A percentile compares a stretch with the other conserved stretches of the same genome.
Evolutionary conservation across 345 rosid genomes (phyloP).

Genomic region (Mercurialis annua): DNA sequence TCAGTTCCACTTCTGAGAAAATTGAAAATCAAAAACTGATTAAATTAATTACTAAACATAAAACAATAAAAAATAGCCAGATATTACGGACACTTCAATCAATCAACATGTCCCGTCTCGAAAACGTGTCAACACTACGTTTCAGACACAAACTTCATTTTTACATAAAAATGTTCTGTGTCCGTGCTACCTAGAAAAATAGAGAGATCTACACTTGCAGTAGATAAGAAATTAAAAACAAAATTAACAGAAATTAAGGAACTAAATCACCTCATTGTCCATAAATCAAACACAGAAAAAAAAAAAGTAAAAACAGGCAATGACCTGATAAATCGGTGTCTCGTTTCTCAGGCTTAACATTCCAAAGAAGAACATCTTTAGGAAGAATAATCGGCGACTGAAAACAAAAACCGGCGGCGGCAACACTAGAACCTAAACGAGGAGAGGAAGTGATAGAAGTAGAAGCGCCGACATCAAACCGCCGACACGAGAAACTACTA

Average conservation of each 20-base stretch:
- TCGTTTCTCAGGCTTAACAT: slow-evolving; percentile 50
- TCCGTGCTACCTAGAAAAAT: no score
- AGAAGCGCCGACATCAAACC: slow-evolving; percentile 60
- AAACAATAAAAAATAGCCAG: neutral
- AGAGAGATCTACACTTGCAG: no score
- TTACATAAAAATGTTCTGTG: no score
- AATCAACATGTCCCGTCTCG: no score
- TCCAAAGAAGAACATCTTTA: slow-evolving; percentile 59
- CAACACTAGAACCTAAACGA: slow-evolving; percentile 13
- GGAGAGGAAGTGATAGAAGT: slow-evolving; percentile 72
- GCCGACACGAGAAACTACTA: slow-evolving; percentile 71
- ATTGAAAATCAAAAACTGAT: no score
- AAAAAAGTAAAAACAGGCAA: neutral
- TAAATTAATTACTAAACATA: neutral
- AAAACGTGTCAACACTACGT: no score
- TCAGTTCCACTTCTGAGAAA: slow-evolving; percentile 74
- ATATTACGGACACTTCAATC: no score
- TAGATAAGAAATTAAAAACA: no score
- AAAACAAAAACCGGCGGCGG: slow-evolving; percentile 40
- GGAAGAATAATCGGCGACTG: slow-evolving; percentile 57
- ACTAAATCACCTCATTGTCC: neutral
- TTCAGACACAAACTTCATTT: no score
- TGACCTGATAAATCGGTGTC: slow-evolving; percentile 71
- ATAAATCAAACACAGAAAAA: neutral
- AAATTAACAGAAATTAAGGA: neutral